Base-by-base conservation (phyloP, 306 rosid genomes). In the Cucurbita moschata region DNA sequence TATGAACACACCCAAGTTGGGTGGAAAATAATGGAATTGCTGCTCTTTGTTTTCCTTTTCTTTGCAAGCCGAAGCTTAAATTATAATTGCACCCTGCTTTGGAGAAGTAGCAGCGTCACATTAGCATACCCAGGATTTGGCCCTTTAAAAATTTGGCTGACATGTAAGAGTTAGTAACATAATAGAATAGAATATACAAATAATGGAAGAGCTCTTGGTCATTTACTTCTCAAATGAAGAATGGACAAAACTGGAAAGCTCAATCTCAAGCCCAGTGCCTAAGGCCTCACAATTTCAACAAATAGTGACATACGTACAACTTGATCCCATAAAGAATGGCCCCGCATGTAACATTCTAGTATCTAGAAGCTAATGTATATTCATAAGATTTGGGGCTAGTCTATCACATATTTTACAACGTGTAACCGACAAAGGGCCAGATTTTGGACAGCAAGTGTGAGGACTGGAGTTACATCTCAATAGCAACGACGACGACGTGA, bases 191-290 rank as follows among this genome's bases (percentile, higher is more conserved):
- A 58, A 26, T 26, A 60, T 60, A 38, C 16, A 68, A 49, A 14
- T 30, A 69, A 69, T 69, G 57, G 21, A 46, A 68, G 40, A 12
- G 58, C 73, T 4, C 13, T 15, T 69, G 40, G 23, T 47, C 49
- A 26, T 67, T 44, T 44, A 21, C 40, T 67, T 67, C 53, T 46
- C 40, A 67, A 46, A 23, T 67, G 18, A 46, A 67, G 12, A 44
- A 21, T 67, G 60, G 35, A 62, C 85, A 84, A 82, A 82, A 85
- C 58, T 76, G 75, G 60, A 47, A 82, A 79, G 82, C 78, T 77
- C 78, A 82, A 79, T 82, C 78, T 76, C 78, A 75, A 79, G 55
- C 80, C 85, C 77, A 80, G 35, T 54, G 63, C 59, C 71, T 63
- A 70, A 78, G 71, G 81, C 80, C 77, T 78, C 68, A 71, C 65